Percentiles rank a stretch among this genome's conserved stretches.
Evolutionary conservation across 2,329 filamentous ascomycete genomes (phyloP).

Genomic region (Cladosporium sp.): DNA sequence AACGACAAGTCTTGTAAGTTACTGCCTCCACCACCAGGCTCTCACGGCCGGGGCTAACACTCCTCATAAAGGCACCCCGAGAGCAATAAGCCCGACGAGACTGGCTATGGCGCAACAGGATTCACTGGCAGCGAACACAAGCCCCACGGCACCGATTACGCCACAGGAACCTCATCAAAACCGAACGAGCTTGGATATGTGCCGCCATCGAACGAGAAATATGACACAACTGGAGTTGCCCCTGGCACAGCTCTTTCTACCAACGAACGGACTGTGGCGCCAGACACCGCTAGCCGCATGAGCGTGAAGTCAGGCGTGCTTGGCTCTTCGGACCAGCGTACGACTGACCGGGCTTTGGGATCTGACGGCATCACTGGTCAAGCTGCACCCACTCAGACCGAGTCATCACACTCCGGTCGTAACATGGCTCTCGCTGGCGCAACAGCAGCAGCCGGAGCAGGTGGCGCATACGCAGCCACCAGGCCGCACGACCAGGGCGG

Average conservation of each 20-base stretch:
- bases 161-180: background rate
- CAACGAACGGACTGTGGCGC: slow-evolving; percentile 9
- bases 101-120: slow-evolving; percentile 11
- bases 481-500: slow-evolving; percentile 13
- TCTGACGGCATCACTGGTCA: background rate
- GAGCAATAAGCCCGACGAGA: slow-evolving; percentile 15
- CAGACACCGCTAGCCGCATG: slow-evolving; percentile 25
- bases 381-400: background rate
- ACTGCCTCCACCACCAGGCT: background rate
- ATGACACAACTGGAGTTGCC: slow-evolving; percentile 2
- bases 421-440: slow-evolving; percentile 21
- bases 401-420: slow-evolving; percentile 8
- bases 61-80: slow-evolving; percentile 12
- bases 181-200: background rate
- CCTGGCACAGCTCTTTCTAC: slow-evolving; percentile 7
- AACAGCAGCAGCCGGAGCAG: slow-evolving; percentile 24
- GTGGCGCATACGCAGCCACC: slow-evolving; percentile 13
- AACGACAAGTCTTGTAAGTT: slow-evolving; percentile 17
- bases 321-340: slow-evolving; percentile 18
- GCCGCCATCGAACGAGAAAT: slow-evolving; percentile 1
- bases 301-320: slow-evolving; percentile 39
- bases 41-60: background rate
- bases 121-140: background rate
- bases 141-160: background rate
- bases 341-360: background rate